Conservation (phyloP, 1,139 yeast species). For the Saccharomyces pastorianus region DNA sequence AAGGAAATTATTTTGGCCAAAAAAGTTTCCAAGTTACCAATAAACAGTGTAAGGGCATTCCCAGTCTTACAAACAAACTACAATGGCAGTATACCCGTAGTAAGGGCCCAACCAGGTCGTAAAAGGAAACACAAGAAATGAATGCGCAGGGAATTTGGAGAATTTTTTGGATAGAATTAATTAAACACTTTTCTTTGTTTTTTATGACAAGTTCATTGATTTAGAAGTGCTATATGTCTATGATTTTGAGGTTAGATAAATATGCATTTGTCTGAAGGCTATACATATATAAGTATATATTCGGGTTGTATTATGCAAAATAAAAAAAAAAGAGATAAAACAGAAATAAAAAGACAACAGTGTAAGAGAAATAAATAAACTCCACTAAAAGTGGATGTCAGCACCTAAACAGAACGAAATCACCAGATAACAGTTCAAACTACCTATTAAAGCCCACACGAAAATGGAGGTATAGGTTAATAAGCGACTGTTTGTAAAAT, state of each 20-base stretch:
- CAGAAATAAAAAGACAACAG: background rate
- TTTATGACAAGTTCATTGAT: background rate
- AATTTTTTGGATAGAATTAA: no score
- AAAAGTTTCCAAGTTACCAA: slow-evolving; percentile 22
- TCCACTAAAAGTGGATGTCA: slow-evolving; percentile 45
- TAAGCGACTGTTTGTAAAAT: slow-evolving; percentile 60
- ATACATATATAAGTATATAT: background rate
- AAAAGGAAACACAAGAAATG: slow-evolving; percentile 31
- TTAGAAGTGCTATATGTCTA: background rate
- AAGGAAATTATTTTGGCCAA: slow-evolving; percentile 37
- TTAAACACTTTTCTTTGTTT: background rate
- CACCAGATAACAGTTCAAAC: slow-evolving; percentile 66
- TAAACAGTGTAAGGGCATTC: slow-evolving; percentile 32
- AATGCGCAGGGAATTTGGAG: slow-evolving; percentile 3
- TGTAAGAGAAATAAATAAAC: background rate
- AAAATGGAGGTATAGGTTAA: slow-evolving; percentile 47
- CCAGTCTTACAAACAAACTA: slow-evolving; percentile 73
- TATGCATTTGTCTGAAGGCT: background rate
- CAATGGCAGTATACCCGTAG: slow-evolving; percentile 73
- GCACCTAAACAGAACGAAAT: slow-evolving; percentile 61
- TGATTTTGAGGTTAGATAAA: slow-evolving; percentile 1
- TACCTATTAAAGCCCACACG: slow-evolving; percentile 67
- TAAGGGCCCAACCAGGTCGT: slow-evolving; percentile 30
- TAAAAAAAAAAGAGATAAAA: background rate
- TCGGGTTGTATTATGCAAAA: slow-evolving; percentile 4